Base-by-base conservation (phyloP, 495 filamentous ascomycete species). In the Cryomyces antarcticus region DNA sequence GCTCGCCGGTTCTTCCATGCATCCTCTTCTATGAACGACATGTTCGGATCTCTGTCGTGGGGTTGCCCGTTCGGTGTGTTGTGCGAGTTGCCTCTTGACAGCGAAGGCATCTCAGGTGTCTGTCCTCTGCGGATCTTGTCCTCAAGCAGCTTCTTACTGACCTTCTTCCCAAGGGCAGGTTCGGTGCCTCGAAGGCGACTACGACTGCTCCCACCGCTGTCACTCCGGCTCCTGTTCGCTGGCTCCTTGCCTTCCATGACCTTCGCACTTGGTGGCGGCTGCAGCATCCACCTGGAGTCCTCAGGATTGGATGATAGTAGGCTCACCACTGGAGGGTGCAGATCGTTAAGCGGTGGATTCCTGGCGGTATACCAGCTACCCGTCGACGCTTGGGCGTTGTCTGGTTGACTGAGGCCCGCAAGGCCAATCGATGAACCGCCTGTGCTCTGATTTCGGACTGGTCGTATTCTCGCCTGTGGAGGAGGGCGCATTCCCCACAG, bases 281-380 rank as follows among this genome's bases (percentile, higher is more conserved):
- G 81, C 30, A 93, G 63, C 83, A 94, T 89, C 86, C 86, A 94
- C 51, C 63, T 62, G n/a, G 75, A 76, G 42, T 78, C 80, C 24
- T 49, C 43, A 41, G 66, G 69, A 53, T 75, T 71, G 12, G 66
- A 59, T 5, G 82, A 79, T 37, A 65, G 72, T 46, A 74, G 76
- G 55, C 81, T 80, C 41, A 92, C 83, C 41, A 88, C 78, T 7
- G 86, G 82, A 7, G 85, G 84, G 52, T 92, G 82, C 30, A 82
- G 68, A 48, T 92, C 82, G 56, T 89, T 89, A 47, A 93, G 75
- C 7, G 81, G 77, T 9, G 83, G 84, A 45, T 80, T 80, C 28
- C 68, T 65, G n/a, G 75, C 69, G 41, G 67, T 64, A 44, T 73
- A 74, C 56, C 86, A 85, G 53, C 66, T 66, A 31, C 64, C 64